A percentile compares a stretch with the other conserved stretches of the same genome.
Conservation (phyloP, 2,329 filamentous ascomycete species). For the Pestalotiopsis sp. region DNA sequence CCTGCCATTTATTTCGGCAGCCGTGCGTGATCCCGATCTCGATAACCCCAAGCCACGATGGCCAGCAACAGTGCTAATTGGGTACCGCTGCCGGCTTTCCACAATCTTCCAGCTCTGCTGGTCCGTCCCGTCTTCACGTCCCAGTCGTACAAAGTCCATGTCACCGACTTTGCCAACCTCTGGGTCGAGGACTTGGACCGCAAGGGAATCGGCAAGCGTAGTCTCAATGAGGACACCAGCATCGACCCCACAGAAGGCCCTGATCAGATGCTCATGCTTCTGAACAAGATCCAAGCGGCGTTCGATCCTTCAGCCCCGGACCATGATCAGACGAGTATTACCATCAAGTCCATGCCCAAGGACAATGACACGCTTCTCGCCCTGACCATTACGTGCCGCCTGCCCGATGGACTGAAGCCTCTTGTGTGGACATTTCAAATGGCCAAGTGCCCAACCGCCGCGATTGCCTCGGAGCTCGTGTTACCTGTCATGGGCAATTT, state of each 20-base stretch:
- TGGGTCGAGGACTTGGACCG: conserved; percentile 70
- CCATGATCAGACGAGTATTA: conserved; percentile 47
- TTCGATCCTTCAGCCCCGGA: conserved; percentile 49
- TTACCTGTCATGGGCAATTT: conserved; percentile 54
- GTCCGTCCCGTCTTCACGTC: conserved; percentile 59
- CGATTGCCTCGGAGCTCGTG: conserved; percentile 51
- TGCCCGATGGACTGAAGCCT: conserved; percentile 54
- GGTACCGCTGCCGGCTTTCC: conserved; percentile 49
- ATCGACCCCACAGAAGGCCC: conserved; percentile 71
- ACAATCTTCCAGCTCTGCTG: conserved; percentile 60
- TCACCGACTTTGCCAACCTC: conserved; percentile 75
- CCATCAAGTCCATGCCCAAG: conserved; percentile 37
- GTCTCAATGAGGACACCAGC: conserved; percentile 63
- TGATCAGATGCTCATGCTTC: conserved; percentile 68
- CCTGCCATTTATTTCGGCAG: background rate
- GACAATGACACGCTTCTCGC: conserved; percentile 44
- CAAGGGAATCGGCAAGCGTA: conserved; percentile 64
- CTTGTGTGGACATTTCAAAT: conserved; percentile 69
- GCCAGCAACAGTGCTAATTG: conserved; percentile 37
- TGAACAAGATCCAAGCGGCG: conserved; percentile 61
- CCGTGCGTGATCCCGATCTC: background rate
- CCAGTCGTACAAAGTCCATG: conserved; percentile 63
- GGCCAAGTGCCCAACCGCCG: conserved; percentile 42
- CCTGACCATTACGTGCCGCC: conserved; percentile 58
- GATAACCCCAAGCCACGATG: background rate